These are phyloP conservation scores for Yamadazyma trypodendri DNA, from an alignment of 1,139 yeast genomes.

Conservation along the genomic window DNA sequence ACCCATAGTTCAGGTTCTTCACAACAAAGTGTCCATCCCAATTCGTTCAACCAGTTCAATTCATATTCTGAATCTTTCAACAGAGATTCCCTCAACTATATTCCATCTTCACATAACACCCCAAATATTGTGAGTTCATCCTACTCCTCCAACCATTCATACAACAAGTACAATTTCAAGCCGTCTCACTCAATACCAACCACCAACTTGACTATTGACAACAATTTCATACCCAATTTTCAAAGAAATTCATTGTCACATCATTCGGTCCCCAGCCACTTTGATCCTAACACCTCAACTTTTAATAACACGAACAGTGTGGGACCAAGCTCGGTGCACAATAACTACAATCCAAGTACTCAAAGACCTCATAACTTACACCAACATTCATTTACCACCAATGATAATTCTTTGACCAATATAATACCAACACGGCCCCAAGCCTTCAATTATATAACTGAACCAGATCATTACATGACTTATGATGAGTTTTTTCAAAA, in stretches of 20 bases:
- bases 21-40: not conserved
- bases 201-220: constrained; percentile 17
- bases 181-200: constrained; percentile 21
- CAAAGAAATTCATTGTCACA: constrained; percentile 9
- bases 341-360: no score
- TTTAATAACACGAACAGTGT: no score
- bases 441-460: constrained; percentile 16
- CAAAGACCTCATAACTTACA: constrained; percentile 7
- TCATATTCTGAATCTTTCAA: constrained; percentile 4
- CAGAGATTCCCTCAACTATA: constrained; percentile 31
- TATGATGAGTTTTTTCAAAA: constrained; percentile 41
- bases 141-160: constrained; percentile 43
- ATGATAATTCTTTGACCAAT: constrained; percentile 10
- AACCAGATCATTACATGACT: constrained; percentile 48
- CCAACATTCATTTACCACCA: constrained; percentile 11
- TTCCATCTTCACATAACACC: constrained; percentile 52
- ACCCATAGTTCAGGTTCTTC: not conserved
- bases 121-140: constrained; percentile 54
- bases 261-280: constrained; percentile 5
- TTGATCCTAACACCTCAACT: constrained; percentile 1
- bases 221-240: constrained; percentile 15
- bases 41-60: constrained; percentile 7
- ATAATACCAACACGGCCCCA: constrained; percentile 13
- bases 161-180: constrained; percentile 18
- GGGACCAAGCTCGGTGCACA: no score